Evolutionary conservation across 1,284 basidiomycete species (phyloP).

Genomic region (Bondarzewia mesenterica): DNA sequence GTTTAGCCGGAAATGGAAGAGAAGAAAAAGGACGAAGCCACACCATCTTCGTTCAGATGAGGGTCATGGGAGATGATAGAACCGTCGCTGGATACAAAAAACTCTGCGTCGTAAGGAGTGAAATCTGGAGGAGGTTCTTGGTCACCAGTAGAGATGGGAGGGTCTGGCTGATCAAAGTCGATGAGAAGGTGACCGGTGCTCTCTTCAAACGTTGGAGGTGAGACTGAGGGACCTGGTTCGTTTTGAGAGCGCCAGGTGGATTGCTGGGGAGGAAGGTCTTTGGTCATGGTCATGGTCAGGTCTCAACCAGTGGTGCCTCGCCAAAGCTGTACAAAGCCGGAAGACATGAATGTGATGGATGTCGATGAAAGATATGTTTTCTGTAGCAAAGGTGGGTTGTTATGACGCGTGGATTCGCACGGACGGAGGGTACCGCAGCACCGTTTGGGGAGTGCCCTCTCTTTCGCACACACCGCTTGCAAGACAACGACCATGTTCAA

Average conservation of each 20-base stretch:
- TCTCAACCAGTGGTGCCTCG: too few relatives aligned
- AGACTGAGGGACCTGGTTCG: slow-evolving; percentile 5
- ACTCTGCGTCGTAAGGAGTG: slow-evolving; percentile 53
- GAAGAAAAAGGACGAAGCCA: slow-evolving; percentile 20
- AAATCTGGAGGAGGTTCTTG: slow-evolving; percentile 54
- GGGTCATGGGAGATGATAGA: slow-evolving; percentile 61
- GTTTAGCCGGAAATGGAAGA: slow-evolving; percentile 46
- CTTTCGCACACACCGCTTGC: too few relatives aligned
- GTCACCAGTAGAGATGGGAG: slow-evolving; percentile 16
- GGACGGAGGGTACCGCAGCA: background rate
- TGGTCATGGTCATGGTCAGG: slow-evolving; percentile 4
- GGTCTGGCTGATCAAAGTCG: slow-evolving; percentile 15
- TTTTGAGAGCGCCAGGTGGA: background rate
- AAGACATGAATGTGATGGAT: too few relatives aligned
- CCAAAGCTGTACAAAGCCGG: too few relatives aligned
- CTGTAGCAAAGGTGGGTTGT: too few relatives aligned
- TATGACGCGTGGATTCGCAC: too few relatives aligned
- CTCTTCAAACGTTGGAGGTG: slow-evolving; percentile 27
- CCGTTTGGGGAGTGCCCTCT: too few relatives aligned
- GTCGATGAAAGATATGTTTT: too few relatives aligned
- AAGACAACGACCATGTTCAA: too few relatives aligned
- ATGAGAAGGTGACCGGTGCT: slow-evolving; percentile 18
- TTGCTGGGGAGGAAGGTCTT: background rate
- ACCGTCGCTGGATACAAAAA: slow-evolving; percentile 38
- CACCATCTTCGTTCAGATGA: slow-evolving; percentile 67